Evolutionary conservation across 441 rosid species (phyloP).

Genomic region (Adansonia gregorii): DNA sequence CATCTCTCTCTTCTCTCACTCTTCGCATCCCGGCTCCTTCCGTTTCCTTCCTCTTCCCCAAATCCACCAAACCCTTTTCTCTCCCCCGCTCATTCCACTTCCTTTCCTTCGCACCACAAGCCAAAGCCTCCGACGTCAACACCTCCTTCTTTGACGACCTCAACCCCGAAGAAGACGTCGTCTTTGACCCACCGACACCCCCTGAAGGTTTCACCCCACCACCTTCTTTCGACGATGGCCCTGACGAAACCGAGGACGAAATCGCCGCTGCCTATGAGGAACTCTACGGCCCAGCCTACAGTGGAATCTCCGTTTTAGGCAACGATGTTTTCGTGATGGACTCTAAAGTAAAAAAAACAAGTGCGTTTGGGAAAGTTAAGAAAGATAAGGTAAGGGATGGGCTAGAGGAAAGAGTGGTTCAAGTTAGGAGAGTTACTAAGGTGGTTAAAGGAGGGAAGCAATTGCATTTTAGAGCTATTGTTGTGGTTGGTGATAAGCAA

Average conservation of each 20-base stretch:
- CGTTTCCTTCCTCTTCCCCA: conserved; percentile 15
- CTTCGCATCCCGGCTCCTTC: conserved; percentile 25
- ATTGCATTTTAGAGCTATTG: conserved; percentile 78
- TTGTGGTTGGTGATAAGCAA: conserved; percentile 86
- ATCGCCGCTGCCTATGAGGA: conserved; percentile 79
- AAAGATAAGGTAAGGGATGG: conserved; percentile 75
- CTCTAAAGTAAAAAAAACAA: conserved; percentile 53
- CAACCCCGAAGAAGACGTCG: conserved; percentile 45
- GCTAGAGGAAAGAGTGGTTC: conserved; percentile 86
- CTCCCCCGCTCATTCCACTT: conserved; percentile 28
- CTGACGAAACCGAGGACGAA: conserved; percentile 63
- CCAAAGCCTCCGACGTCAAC: conserved; percentile 47
- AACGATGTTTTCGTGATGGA: conserved; percentile 73
- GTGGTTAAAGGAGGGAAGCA: conserved; percentile 95
- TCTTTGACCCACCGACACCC: conserved; percentile 65
- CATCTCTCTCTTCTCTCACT: conserved; percentile 39
- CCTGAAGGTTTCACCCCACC: conserved; percentile 64
- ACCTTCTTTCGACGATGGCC: conserved; percentile 75
- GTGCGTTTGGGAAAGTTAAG: conserved; percentile 58
- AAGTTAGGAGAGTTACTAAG: conserved; percentile 81
- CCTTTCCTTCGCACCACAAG: conserved; percentile 30
- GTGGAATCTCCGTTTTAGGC: conserved; percentile 66
- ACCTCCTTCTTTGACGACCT: conserved; percentile 57
- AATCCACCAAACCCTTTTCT: conserved; percentile 31
- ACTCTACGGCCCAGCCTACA: conserved; percentile 76